A percentile compares a stretch with the other conserved stretches of the same genome.
These are phyloP conservation scores for Piedraia hortae DNA, from an alignment of 2,329 filamentous ascomycete species.

Conservation along the genomic window DNA sequence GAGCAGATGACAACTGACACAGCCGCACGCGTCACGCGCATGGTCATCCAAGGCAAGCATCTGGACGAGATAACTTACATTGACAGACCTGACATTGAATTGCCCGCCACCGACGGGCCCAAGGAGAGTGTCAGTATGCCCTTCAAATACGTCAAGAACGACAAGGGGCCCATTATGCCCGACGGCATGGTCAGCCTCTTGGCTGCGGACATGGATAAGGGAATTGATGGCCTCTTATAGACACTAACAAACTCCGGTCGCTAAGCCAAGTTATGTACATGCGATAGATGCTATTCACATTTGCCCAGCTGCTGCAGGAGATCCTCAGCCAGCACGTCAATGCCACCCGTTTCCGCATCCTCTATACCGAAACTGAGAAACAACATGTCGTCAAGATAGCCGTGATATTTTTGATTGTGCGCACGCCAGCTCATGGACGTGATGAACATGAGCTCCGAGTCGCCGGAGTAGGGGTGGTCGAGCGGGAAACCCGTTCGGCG, in stretches of 20 bases:
- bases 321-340: slow-evolving; percentile 25
- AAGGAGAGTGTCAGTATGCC: slow-evolving; percentile 94
- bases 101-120: slow-evolving; percentile 30
- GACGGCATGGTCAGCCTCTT: slow-evolving; percentile 91
- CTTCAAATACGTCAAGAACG: slow-evolving; percentile 69
- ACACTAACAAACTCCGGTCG: too few species aligned
- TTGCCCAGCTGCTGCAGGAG: slow-evolving; percentile 17
- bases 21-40: slow-evolving; percentile 72
- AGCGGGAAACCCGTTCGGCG: slow-evolving; percentile 12
- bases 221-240: slow-evolving; percentile 51
- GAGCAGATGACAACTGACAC: slow-evolving; percentile 98
- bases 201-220: slow-evolving; percentile 77
- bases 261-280: too few species aligned
- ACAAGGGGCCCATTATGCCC: slow-evolving; percentile 62
- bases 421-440: slow-evolving; percentile 29
- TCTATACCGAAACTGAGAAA: slow-evolving; percentile 30
- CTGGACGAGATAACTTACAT: slow-evolving; percentile 57
- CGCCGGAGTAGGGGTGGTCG: slow-evolving; percentile 4
- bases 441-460: slow-evolving; percentile 29
- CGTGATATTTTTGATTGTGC: slow-evolving; percentile 23
- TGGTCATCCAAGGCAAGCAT: slow-evolving; percentile 56
- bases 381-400: slow-evolving; percentile 27
- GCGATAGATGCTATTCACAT: too few species aligned
- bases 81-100: slow-evolving; percentile 68
- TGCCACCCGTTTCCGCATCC: slow-evolving; percentile 20